Conservation (phyloP, 1,284 basidiomycete genomes). For the Leccinum fuscescens region DNA sequence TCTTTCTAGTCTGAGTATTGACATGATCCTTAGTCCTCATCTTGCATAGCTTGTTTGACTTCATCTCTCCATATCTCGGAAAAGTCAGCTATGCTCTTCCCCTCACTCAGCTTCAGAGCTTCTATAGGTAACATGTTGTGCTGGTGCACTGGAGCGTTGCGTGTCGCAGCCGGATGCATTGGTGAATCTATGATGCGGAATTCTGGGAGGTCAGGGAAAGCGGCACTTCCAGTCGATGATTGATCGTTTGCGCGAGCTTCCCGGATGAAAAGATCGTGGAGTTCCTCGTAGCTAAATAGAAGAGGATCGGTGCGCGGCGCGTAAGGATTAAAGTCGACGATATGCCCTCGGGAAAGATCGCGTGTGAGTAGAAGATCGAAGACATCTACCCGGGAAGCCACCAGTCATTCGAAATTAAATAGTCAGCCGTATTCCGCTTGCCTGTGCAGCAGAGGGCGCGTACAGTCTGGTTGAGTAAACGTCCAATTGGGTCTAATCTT, state of each 20-base stretch:
- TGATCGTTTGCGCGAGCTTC: conserved; percentile 2
- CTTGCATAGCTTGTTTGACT: conserved; percentile 44
- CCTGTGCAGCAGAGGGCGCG: conserved; percentile 28
- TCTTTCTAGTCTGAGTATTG: neutral
- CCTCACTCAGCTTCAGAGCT: conserved; percentile 75
- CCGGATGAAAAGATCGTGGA: conserved; percentile 44
- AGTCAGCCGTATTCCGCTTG: neutral
- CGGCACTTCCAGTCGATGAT: neutral
- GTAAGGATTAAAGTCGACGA: conserved; percentile 92
- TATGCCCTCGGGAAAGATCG: conserved; percentile 68
- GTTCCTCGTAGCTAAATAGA: conserved; percentile 82
- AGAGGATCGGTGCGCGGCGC: conserved; percentile 83
- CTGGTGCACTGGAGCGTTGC: conserved; percentile 72
- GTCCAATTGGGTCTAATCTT: conserved; percentile 63
- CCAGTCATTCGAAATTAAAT: neutral
- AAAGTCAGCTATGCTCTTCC: conserved; percentile 71
- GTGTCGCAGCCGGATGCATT: conserved; percentile 61
- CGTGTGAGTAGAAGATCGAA: conserved; percentile 89
- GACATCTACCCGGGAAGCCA: conserved; percentile 53
- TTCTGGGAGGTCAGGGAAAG: conserved; percentile 38
- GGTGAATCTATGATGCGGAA: conserved; percentile 74
- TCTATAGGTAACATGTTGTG: conserved; percentile 94
- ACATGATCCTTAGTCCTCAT: conserved; percentile 7
- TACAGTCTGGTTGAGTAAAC: conserved; percentile 63
- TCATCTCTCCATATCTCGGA: conserved; percentile 63